Conservation (phyloP, 768 basidiomycete genomes). For the Royoungia palumana region DNA sequence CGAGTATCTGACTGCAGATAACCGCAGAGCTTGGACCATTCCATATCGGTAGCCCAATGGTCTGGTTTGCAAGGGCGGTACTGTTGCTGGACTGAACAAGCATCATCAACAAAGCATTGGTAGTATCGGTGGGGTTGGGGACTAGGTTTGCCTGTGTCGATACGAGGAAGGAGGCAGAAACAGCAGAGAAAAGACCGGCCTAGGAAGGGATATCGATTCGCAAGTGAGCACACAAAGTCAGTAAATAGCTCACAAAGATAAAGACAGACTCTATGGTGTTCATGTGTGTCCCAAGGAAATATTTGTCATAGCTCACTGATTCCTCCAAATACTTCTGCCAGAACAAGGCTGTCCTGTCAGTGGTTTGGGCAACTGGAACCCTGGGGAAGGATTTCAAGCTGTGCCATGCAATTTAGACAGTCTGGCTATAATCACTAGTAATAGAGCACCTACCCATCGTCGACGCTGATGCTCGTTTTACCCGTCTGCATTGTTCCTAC, state of each 20-base stretch:
- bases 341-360: background rate
- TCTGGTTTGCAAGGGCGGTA: conserved; percentile 5
- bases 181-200: conserved; percentile 43
- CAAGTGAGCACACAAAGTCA: background rate
- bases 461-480: too few relatives aligned
- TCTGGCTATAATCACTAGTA: background rate
- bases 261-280: conserved; percentile 1
- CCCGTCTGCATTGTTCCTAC: too few relatives aligned
- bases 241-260: background rate
- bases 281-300: background rate
- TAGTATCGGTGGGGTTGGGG: conserved; percentile 28
- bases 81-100: conserved; percentile 10
- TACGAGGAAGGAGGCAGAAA: conserved; percentile 37
- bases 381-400: background rate
- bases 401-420: background rate
- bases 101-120: conserved; percentile 27
- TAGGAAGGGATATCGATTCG: conserved; percentile 4
- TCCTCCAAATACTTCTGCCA: conserved; percentile 1
- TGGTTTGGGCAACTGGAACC: background rate
- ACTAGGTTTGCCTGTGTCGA: conserved; percentile 34
- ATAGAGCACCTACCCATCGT: too few relatives aligned
- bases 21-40: conserved; percentile 14
- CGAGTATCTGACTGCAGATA: conserved; percentile 16
- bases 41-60: conserved; percentile 9
- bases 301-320: background rate